These are phyloP conservation scores for Solanum hybrid DNA, from an alignment of 305 asterid genomes.

Conservation along the genomic window DNA sequence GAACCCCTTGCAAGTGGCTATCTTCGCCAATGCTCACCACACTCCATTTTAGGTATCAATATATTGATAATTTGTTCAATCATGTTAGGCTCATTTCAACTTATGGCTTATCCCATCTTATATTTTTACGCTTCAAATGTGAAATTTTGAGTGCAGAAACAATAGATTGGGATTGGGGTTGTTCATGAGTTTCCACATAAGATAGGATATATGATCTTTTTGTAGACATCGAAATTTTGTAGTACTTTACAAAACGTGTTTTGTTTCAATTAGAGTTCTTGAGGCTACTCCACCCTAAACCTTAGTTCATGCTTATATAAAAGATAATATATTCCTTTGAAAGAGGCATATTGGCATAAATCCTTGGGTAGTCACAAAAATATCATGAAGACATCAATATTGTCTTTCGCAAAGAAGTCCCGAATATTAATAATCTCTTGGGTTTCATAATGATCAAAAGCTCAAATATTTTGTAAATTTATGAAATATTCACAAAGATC, in stretches of 20 bases:
- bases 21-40: background rate
- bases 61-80: background rate
- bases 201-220: background rate
- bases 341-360: background rate
- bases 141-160: background rate
- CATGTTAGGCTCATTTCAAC: background rate
- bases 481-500: background rate
- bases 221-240: background rate
- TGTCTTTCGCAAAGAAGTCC: background rate
- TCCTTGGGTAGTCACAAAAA: background rate
- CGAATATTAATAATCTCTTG: background rate
- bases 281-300: background rate
- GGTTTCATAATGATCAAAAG: no score
- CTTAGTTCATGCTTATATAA: background rate
- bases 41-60: background rate
- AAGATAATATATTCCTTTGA: background rate
- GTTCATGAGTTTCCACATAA: background rate
- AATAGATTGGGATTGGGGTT: background rate
- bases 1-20: background rate
- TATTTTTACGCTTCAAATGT: background rate
- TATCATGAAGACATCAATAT: background rate
- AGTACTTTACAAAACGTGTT: no score
- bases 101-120: background rate
- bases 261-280: no score
- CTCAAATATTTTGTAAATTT: accelerated